A percentile compares a stretch with the other conserved stretches of the same genome.
Conservation (phyloP, 2,329 filamentous ascomycete species). For the Aspergillus nomiae region DNA sequence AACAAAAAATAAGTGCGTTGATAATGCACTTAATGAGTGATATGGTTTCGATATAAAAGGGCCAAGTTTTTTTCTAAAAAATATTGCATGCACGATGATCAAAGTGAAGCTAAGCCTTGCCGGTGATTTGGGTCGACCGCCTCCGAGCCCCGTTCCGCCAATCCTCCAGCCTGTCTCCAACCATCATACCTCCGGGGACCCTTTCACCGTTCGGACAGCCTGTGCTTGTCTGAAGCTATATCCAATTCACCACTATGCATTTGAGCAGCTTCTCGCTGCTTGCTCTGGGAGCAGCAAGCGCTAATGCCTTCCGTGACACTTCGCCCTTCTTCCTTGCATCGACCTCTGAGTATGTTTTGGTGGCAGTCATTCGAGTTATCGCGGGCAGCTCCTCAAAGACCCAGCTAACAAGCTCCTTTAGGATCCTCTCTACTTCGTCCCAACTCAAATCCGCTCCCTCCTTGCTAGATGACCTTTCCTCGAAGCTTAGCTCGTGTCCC, state of each 20-base stretch:
- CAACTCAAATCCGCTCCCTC: constrained; percentile 48
- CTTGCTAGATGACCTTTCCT: constrained; percentile 45
- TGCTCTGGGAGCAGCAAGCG: constrained; percentile 58
- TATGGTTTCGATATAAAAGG: background rate
- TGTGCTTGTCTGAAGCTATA: constrained; percentile 15
- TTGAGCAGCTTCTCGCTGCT: constrained; percentile 47
- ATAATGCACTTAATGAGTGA: background rate
- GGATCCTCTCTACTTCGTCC: constrained; percentile 42
- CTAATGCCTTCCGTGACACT: constrained; percentile 77
- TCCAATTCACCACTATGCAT: constrained; percentile 42
- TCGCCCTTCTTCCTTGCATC: constrained; percentile 90
- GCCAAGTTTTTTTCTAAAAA: constrained; percentile 2
- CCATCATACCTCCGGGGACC: constrained; percentile 27
- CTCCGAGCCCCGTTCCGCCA: constrained; percentile 32
- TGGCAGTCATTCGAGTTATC: constrained; percentile 7
- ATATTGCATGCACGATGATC: constrained; percentile 8
- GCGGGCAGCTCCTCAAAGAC: background rate
- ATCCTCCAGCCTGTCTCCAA: constrained; percentile 29
- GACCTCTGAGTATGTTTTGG: constrained; percentile 68
- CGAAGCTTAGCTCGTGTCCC: constrained; percentile 65
- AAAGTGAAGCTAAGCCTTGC: constrained; percentile 29
- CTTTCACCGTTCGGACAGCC: constrained; percentile 21
- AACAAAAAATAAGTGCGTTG: too few relatives aligned
- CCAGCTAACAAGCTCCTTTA: constrained; percentile 32
- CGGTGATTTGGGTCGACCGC: constrained; percentile 36